Percentiles rank a stretch among this genome's conserved stretches.
phyloP scores from a whole-genome alignment of 176 grass and related monocot genomes.

The Areca catechu region DNA sequence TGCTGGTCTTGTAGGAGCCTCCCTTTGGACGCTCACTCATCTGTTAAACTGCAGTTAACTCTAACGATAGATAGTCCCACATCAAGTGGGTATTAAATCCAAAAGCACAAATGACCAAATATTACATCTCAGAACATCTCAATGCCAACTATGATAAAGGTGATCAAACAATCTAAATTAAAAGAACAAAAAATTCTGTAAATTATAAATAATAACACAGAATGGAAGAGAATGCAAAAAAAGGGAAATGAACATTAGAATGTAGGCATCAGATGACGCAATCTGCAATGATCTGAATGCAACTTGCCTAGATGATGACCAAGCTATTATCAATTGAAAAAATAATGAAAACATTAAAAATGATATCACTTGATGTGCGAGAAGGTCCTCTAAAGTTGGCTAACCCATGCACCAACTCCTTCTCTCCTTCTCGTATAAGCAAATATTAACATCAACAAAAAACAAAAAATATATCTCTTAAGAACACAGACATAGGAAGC shows the following conservation, averaged over 20 bases:
- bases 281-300: slow-evolving; percentile 11
- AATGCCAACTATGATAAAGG: too few relatives aligned
- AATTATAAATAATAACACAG: too few relatives aligned
- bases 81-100: too few relatives aligned
- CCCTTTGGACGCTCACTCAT: too few relatives aligned
- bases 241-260: background rate
- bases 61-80: too few relatives aligned
- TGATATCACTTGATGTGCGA: slow-evolving; percentile 36
- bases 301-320: slow-evolving; percentile 26
- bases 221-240: too few relatives aligned
- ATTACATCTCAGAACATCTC: too few relatives aligned
- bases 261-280: slow-evolving; percentile 31
- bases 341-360: slow-evolving; percentile 21
- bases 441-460: background rate
- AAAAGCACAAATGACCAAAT: too few relatives aligned
- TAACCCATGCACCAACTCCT: slow-evolving; percentile 32
- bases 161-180: too few relatives aligned
- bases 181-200: too few relatives aligned
- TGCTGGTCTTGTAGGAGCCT: too few relatives aligned
- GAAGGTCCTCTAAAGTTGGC: slow-evolving; percentile 62
- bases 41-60: too few relatives aligned
- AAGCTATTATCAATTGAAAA: background rate
- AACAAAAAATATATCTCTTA: background rate
- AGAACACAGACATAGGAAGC: slow-evolving; percentile 19
- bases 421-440: slow-evolving; percentile 33